Conservation (phyloP, 164 flowering plant genomes). For the Echeveria elegans region DNA sequence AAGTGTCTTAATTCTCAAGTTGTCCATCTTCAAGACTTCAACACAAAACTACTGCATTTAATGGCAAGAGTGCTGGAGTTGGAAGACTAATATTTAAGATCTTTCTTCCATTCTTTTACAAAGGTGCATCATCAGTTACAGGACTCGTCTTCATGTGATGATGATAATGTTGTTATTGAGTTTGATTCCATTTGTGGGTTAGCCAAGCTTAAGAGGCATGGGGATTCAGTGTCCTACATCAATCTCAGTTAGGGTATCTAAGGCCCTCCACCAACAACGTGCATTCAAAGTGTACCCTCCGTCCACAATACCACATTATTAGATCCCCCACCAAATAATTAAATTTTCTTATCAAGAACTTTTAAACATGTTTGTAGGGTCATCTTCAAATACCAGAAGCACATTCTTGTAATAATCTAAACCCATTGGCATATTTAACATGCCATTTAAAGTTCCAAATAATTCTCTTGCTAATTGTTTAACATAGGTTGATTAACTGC, state of each 20-base stretch:
- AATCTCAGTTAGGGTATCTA: not conserved
- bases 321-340: not conserved
- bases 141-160: not conserved
- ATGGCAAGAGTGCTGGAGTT: not conserved
- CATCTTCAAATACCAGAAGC: not conserved
- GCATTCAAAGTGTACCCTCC: not conserved
- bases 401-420: not conserved
- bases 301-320: not conserved
- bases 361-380: not conserved
- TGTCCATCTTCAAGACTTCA: not conserved
- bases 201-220: not conserved
- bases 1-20: not conserved
- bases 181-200: conserved; percentile 6
- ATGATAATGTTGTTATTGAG: conserved; percentile 1
- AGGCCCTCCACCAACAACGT: conserved; percentile 1
- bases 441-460: not conserved
- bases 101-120: not conserved
- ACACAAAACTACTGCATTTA: not conserved
- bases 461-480: not conserved
- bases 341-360: not conserved
- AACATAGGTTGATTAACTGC: not conserved
- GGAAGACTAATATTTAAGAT: not conserved
- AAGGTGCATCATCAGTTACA: not conserved
- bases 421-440: not conserved
- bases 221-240: not conserved